Conservation (phyloP, 2,329 filamentous ascomycete species). For the Epichloe elymi region DNA sequence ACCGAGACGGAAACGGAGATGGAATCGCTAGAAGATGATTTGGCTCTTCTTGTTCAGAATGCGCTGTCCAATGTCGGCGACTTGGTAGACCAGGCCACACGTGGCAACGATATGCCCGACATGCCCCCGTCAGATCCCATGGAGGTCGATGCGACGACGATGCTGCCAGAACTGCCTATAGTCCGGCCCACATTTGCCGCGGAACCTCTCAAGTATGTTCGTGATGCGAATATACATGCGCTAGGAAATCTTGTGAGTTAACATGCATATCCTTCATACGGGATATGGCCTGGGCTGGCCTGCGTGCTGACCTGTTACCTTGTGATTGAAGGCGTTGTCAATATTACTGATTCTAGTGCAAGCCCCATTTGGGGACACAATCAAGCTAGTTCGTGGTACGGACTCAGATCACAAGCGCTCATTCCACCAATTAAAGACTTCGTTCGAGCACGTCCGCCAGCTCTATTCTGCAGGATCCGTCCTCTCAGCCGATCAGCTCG, state of each 20-base stretch:
- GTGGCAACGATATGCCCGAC: conserved; percentile 10
- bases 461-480: conserved; percentile 21
- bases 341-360: conserved; percentile 25
- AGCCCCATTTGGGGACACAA: conserved; percentile 22
- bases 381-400: conserved; percentile 19
- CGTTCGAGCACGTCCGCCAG: conserved; percentile 21
- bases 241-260: conserved; percentile 28
- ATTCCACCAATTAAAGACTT: conserved; percentile 18
- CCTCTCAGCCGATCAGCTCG: conserved; percentile 22
- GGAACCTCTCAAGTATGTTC: conserved; percentile 25
- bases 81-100: conserved; percentile 21
- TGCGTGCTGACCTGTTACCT: background rate
- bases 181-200: conserved; percentile 19
- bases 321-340: conserved; percentile 22
- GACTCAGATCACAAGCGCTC: conserved; percentile 21
- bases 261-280: background rate
- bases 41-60: conserved; percentile 27
- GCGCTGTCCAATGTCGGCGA: conserved; percentile 27
- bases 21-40: conserved; percentile 21
- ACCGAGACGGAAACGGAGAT: conserved; percentile 15
- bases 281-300: too few relatives aligned
- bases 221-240: conserved; percentile 23
- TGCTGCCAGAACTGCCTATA: conserved; percentile 16
- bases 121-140: conserved; percentile 18
- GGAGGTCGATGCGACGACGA: conserved; percentile 19